Evolutionary conservation across 139 green algal species (phyloP).

Genomic region (Chlamydomonas schloesseri): DNA sequence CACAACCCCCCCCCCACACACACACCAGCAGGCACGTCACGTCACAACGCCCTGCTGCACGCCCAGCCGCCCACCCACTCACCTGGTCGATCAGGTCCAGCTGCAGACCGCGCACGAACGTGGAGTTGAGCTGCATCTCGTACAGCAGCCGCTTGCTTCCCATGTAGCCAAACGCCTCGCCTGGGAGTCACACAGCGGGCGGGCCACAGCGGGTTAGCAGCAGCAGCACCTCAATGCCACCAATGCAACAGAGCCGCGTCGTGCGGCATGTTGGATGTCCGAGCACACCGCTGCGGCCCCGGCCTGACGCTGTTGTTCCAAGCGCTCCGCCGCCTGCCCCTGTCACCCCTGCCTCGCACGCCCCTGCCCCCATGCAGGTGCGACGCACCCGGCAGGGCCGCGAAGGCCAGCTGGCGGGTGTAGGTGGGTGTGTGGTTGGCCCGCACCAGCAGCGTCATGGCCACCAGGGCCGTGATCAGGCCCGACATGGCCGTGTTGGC

Average conservation of each 20-base stretch:
- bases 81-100: constrained; percentile 69
- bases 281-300: too few species aligned
- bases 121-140: constrained; percentile 63
- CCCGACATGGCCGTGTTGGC: constrained; percentile 73
- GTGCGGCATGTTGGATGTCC: too few species aligned
- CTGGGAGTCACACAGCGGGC: constrained; percentile 39
- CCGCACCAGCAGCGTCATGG: constrained; percentile 63
- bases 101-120: constrained; percentile 54
- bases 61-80: neutral
- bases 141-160: constrained; percentile 78
- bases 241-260: neutral
- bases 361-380: neutral
- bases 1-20: too few species aligned
- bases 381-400: constrained; percentile 60
- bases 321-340: too few species aligned
- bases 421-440: constrained; percentile 13
- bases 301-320: too few species aligned
- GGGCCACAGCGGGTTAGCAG: too few species aligned
- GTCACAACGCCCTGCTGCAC: too few species aligned
- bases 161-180: constrained; percentile 83
- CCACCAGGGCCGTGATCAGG: constrained; percentile 79
- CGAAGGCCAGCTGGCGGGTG: constrained; percentile 71
- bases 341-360: too few species aligned
- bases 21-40: too few species aligned
- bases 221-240: neutral